Conservation (phyloP, 2,329 filamentous ascomycete genomes). For the Colletotrichum sp. region DNA sequence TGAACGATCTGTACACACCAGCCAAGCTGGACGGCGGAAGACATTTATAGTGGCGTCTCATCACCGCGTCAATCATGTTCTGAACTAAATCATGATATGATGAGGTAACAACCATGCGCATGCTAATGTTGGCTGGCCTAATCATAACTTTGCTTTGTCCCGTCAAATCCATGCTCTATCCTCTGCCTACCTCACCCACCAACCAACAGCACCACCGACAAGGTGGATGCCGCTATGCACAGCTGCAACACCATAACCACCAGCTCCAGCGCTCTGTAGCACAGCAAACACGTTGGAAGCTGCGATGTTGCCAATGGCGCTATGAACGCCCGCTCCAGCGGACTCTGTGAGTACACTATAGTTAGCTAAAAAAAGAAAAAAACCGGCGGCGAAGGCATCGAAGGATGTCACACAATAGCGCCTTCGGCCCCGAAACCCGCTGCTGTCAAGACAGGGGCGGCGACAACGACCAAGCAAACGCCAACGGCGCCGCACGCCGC, state of each 20-base stretch:
- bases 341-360: neutral
- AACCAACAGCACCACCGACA: neutral
- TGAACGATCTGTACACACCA: too few species aligned
- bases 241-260: neutral
- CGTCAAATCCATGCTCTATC: too few species aligned
- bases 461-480: neutral
- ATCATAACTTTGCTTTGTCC: too few species aligned
- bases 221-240: neutral
- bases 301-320: neutral
- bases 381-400: neutral
- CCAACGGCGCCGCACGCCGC: neutral
- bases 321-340: neutral
- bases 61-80: neutral
- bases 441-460: neutral
- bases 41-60: too few species aligned
- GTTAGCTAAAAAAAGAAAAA: neutral
- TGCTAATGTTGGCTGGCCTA: too few species aligned
- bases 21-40: too few species aligned
- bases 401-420: neutral
- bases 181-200: too few species aligned
- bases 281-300: neutral
- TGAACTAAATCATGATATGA: too few species aligned
- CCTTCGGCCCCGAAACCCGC: neutral
- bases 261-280: neutral
- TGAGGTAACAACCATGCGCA: too few species aligned